Percentiles rank a stretch among this genome's conserved stretches.
Conservation (phyloP, 2,329 filamentous ascomycete species). For the Ascochyta lentis region DNA sequence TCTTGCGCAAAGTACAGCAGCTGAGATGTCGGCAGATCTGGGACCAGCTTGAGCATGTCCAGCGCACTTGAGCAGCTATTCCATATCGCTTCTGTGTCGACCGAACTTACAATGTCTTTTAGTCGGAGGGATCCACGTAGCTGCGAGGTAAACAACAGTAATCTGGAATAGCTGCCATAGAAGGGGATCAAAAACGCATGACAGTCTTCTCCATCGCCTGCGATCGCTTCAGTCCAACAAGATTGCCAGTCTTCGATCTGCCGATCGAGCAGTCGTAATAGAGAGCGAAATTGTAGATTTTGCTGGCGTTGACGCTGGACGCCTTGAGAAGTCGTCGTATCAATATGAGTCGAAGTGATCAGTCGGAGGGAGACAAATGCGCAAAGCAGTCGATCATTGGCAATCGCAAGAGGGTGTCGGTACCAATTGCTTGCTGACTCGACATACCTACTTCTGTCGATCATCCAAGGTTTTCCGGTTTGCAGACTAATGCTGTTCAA, state of each 20-base stretch:
- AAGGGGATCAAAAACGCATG: slow-evolving; percentile 18
- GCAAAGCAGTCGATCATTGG: slow-evolving; percentile 15
- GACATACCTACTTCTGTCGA: slow-evolving; percentile 8
- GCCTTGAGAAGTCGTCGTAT: neutral
- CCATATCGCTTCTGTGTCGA: slow-evolving; percentile 20
- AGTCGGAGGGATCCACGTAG: slow-evolving; percentile 8
- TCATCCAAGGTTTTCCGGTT: slow-evolving; percentile 14
- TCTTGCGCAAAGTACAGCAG: slow-evolving; percentile 20
- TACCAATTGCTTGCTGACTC: slow-evolving; percentile 9
- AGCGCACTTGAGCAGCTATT: slow-evolving; percentile 15
- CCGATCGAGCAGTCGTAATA: slow-evolving; percentile 1
- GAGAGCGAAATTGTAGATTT: neutral
- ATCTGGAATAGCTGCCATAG: slow-evolving; percentile 14
- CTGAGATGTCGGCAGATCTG: neutral
- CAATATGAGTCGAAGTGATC: neutral
- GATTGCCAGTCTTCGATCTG: slow-evolving; percentile 7
- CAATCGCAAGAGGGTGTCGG: slow-evolving; percentile 4
- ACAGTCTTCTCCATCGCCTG: slow-evolving; percentile 1
- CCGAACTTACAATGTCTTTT: slow-evolving; percentile 7
- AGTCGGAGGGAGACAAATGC: slow-evolving; percentile 14
- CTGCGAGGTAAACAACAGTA: slow-evolving; percentile 15
- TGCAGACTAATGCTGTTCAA: slow-evolving; percentile 3
- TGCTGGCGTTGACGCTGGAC: neutral
- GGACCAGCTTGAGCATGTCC: slow-evolving; percentile 13
- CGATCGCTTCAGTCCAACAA: neutral